phyloP scores from a whole-genome alignment of 2,329 filamentous ascomycete species.

The Calonectria hongkongensis region DNA sequence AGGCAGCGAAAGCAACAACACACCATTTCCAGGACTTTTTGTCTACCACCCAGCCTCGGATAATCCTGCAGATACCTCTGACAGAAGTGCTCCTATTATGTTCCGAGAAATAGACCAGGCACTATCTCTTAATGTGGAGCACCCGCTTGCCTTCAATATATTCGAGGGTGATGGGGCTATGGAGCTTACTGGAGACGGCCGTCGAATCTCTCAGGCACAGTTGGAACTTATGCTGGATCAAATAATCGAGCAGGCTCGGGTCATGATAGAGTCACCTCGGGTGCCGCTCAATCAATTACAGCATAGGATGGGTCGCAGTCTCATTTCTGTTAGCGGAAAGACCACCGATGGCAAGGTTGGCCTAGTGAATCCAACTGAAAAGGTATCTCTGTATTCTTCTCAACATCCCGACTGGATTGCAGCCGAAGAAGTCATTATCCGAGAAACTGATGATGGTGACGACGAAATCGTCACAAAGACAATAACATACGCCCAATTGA shows the following conservation, averaged over 20 bases:
- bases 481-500: neutral
- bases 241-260: neutral
- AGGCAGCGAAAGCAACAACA: neutral
- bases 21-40: neutral
- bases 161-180: neutral
- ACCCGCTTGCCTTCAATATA: slow-evolving; percentile 2
- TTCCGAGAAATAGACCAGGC: slow-evolving; percentile 2
- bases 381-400: neutral
- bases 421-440: slow-evolving; percentile 1
- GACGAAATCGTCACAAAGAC: slow-evolving; percentile 7
- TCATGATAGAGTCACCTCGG: slow-evolving; percentile 1
- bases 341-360: no score
- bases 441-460: neutral
- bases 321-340: neutral
- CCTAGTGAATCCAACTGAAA: neutral
- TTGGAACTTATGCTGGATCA: neutral
- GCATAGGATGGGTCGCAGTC: neutral
- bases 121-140: slow-evolving; percentile 3
- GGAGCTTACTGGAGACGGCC: slow-evolving; percentile 7
- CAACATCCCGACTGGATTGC: slow-evolving; percentile 4
- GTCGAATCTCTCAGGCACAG: neutral
- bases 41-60: neutral
- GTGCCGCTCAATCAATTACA: neutral
- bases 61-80: neutral
- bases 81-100: neutral